Evolutionary conservation across 2,329 filamentous ascomycete genomes (phyloP).

Genomic region (Neofusicoccum cordaticola): DNA sequence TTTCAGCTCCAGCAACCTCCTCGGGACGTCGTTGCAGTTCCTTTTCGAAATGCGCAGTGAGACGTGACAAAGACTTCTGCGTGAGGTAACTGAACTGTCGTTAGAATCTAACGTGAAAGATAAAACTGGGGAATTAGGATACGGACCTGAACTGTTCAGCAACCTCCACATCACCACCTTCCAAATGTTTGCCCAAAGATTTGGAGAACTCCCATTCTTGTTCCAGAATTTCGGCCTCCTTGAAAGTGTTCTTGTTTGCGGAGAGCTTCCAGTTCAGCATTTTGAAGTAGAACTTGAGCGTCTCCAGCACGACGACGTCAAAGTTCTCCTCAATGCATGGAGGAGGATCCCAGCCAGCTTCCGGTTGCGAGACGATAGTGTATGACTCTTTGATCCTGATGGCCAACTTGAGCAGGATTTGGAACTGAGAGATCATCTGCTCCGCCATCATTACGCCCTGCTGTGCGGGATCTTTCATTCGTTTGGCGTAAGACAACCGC

Average conservation of each 20-base stretch:
- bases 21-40: conserved; percentile 82
- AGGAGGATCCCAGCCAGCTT: conserved; percentile 91
- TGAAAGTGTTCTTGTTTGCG: conserved; percentile 98
- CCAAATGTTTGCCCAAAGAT: conserved; percentile 84
- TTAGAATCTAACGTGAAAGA: not conserved
- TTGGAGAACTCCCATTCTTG: conserved; percentile 99
- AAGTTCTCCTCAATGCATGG: conserved; percentile 97
- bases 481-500: conserved; percentile 84
- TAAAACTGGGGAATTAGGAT: no score
- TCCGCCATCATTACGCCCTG: conserved; percentile 93
- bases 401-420: conserved; percentile 85
- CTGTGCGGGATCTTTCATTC: conserved; percentile 91
- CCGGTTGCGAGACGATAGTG: conserved; percentile 74
- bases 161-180: conserved; percentile 91
- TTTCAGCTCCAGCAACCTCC: conserved; percentile 73
- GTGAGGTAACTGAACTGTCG: conserved; percentile 65
- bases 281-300: conserved; percentile 96
- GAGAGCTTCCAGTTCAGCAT: conserved; percentile 98
- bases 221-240: conserved; percentile 94
- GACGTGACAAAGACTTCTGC: conserved; percentile 82
- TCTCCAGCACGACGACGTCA: conserved; percentile 85
- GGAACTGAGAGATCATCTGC: conserved; percentile 96
- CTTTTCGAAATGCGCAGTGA: conserved; percentile 87
- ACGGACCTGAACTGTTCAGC: conserved; percentile 85
- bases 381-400: conserved; percentile 92